phyloP scores from a whole-genome alignment of 257 asterid species.

The Plantago major region DNA sequence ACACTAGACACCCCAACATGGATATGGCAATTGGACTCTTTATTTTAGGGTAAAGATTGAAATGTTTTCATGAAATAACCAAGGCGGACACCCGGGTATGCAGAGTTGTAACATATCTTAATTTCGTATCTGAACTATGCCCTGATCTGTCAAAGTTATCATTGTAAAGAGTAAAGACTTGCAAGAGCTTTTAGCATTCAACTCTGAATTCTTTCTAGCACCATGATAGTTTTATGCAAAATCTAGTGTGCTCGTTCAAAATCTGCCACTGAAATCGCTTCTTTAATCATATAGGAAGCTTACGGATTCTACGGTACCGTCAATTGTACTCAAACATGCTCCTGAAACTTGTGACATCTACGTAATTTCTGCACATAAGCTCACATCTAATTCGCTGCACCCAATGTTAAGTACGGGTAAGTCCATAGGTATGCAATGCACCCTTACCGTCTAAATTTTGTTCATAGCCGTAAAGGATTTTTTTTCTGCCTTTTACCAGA shows the following conservation, averaged over 20 bases:
- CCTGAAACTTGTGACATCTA: slow-evolving; percentile 52
- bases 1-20: too few species aligned
- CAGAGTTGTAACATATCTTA: too few species aligned
- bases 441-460: not conserved
- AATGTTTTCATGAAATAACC: too few species aligned
- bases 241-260: slow-evolving; percentile 13
- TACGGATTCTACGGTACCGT: slow-evolving; percentile 56
- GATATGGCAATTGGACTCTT: too few species aligned
- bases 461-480: slow-evolving; percentile 13
- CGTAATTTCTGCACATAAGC: slow-evolving; percentile 52
- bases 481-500: slow-evolving; percentile 26
- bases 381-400: slow-evolving; percentile 43
- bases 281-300: slow-evolving; percentile 42
- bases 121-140: not conserved
- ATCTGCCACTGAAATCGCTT: slow-evolving; percentile 12
- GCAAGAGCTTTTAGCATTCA: not conserved
- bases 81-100: too few species aligned
- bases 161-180: too few species aligned
- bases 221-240: not conserved
- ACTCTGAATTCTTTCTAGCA: slow-evolving; percentile 2
- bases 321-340: slow-evolving; percentile 60
- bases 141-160: not conserved
- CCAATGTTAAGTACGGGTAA: slow-evolving; percentile 49
- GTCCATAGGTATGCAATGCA: slow-evolving; percentile 9
- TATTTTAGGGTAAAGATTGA: too few species aligned